Evolutionary conservation across 164 flowering plant genomes (phyloP).

Genomic region (Kingdonia uniflora): DNA sequence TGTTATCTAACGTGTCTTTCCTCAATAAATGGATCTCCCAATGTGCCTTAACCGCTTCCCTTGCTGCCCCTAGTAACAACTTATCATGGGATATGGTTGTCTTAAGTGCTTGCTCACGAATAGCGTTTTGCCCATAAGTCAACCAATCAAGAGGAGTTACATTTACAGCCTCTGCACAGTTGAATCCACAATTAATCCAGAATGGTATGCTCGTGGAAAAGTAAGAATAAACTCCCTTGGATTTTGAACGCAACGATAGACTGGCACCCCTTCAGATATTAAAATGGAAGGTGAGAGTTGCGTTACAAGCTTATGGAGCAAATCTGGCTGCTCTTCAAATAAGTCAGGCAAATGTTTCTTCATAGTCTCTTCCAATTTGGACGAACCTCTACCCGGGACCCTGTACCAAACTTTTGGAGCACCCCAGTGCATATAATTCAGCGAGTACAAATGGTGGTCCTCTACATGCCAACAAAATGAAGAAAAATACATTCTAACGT

Average conservation of each 20-base stretch:
- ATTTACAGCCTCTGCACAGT: constrained; percentile 50
- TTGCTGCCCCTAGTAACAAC: constrained; percentile 60
- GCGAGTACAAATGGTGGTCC: constrained; percentile 83
- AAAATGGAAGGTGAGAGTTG: constrained; percentile 49
- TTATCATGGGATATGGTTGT: constrained; percentile 71
- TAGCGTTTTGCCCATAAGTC: constrained; percentile 57
- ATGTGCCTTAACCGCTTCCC: constrained; percentile 46
- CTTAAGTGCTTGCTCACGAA: constrained; percentile 31
- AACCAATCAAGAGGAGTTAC: constrained; percentile 83
- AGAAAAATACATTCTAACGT: constrained; percentile 91
- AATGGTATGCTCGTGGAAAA: constrained; percentile 68
- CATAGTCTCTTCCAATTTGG: constrained; percentile 63
- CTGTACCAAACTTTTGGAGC: constrained; percentile 94
- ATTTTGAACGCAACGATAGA: constrained; percentile 59
- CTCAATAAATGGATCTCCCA: constrained; percentile 31
- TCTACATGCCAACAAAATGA: constrained; percentile 99
- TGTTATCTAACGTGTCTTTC: constrained; percentile 28
- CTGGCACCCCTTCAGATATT: constrained; percentile 64
- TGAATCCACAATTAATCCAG: constrained; percentile 76
- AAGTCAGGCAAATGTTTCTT: constrained; percentile 71
- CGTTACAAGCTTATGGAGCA: constrained; percentile 69
- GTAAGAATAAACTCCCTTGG: constrained; percentile 65
- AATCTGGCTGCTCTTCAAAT: constrained; percentile 70
- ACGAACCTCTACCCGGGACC: constrained; percentile 64
- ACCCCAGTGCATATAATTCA: constrained; percentile 77